Evolutionary conservation across 768 basidiomycete genomes (phyloP).

Genomic region (Mycena galericulata): DNA sequence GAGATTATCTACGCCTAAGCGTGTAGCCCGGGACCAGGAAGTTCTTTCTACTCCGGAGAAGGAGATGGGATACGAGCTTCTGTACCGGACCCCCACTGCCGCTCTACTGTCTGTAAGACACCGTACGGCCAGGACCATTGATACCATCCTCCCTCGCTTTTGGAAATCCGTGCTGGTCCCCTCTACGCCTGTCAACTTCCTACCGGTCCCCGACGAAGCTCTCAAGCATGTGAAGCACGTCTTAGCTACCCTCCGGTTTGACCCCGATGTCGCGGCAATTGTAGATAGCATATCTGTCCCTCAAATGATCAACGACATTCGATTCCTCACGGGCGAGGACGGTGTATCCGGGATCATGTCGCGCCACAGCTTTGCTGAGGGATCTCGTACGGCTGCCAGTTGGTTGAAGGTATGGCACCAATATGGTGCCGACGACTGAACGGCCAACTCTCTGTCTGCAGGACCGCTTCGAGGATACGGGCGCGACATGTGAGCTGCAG

Average conservation of each 20-base stretch:
- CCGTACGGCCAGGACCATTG: slow-evolving; percentile 59
- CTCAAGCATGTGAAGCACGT: slow-evolving; percentile 67
- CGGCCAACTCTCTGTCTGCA: slow-evolving; percentile 1
- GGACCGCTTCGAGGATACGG: slow-evolving; percentile 74
- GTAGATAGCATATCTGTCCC: slow-evolving; percentile 76
- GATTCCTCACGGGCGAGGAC: slow-evolving; percentile 89
- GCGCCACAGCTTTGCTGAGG: slow-evolving; percentile 85
- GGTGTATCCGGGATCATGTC: slow-evolving; percentile 76
- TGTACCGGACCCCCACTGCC: slow-evolving; percentile 56
- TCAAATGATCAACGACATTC: slow-evolving; percentile 77
- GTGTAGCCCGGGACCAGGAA: slow-evolving; percentile 22
- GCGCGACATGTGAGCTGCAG: slow-evolving; percentile 77
- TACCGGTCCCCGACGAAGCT: slow-evolving; percentile 69
- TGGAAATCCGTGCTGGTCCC: slow-evolving; percentile 80
- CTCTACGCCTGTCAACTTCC: slow-evolving; percentile 54
- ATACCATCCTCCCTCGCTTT: slow-evolving; percentile 74
- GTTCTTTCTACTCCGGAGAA: slow-evolving; percentile 29
- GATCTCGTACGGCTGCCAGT: slow-evolving; percentile 71
- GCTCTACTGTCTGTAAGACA: slow-evolving; percentile 64
- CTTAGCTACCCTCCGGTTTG: slow-evolving; percentile 71
- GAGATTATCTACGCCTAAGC: slow-evolving; percentile 33
- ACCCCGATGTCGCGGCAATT: slow-evolving; percentile 74
- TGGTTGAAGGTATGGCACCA: slow-evolving; percentile 69
- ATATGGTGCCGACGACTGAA: background rate
- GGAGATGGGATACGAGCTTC: slow-evolving; percentile 47